Base-by-base conservation (phyloP, 441 rosid genomes). In the Croton laevigatus region DNA sequence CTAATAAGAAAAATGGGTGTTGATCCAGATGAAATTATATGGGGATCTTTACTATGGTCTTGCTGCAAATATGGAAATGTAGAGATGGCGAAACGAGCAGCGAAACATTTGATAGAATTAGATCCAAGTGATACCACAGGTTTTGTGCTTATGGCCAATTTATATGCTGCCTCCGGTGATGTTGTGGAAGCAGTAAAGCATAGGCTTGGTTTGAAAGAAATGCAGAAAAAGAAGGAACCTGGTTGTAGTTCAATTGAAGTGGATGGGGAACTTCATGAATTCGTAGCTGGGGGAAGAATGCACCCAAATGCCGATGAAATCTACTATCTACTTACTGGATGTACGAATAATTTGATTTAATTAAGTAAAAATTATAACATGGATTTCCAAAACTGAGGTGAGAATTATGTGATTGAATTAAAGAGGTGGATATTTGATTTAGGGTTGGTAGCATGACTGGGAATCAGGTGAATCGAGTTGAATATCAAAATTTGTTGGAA, bases 201-300 rank as follows among this genome's bases (percentile, higher is more conserved):
- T 79, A 78, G 83, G 78, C 57, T 73, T 78, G 59, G 70, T 80
- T 8, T 80, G 80, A 76, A 84, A 79, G 66, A 76, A 66, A 73
- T 79, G 66, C 65, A 63, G 58, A 70, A 77, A n/a, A 75, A 76
- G 81, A 86, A 83, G 73, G 76, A 64, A 45, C 84, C 87, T 11
- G 90, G 87, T 27, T 75, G 81, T 78, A 88, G 90, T 68, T 86
- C 72, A 81, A 62, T 81, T 46, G 87, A 86, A 78, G 75, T 84
- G 52, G 73, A 78, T 59, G 87, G 85, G 1, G 69, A 66, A 10
- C 73, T 82, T 55, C 82, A 81, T 52, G 86, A 87, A 70, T 85
- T 87, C 60, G 71, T 67, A 8, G 83, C 79, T 0, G 84, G 86
- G 48, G 84, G 85, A 73, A 71, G 70, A 55, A 73, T 82, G 70